These are phyloP conservation scores for Chenopodium formosanum DNA, from an alignment of 148 eudicot species.

Conservation along the genomic window DNA sequence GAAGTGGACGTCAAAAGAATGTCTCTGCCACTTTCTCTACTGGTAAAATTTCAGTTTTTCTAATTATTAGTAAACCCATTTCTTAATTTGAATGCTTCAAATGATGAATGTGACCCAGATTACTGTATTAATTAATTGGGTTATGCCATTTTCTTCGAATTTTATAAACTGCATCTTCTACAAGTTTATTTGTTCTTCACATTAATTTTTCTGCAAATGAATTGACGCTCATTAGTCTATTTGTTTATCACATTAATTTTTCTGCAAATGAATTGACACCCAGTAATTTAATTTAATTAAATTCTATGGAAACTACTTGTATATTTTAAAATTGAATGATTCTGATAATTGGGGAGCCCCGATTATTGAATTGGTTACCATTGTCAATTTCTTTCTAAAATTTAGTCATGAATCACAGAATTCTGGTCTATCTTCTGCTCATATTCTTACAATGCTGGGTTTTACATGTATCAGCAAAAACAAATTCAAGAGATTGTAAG, in stretches of 20 bases:
- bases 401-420: constrained; percentile 8
- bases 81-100: neutral
- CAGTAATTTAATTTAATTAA: no score
- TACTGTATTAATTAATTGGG: neutral
- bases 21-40: no score
- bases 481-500: constrained; percentile 21
- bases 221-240: neutral
- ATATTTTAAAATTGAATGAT: neutral
- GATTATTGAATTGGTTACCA: neutral
- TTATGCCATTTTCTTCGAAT: neutral
- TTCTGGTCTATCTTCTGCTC: neutral
- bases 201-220: no score
- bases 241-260: neutral
- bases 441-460: neutral
- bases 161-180: neutral
- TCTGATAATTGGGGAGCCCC: neutral
- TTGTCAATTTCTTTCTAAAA: neutral
- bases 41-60: no score
- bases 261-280: neutral
- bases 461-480: constrained; percentile 5
- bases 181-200: no score
- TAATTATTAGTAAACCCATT: neutral
- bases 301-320: no score
- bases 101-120: neutral
- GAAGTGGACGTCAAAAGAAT: no score